Conservation (phyloP, 345 rosid genomes). For the Clausena lansium region DNA sequence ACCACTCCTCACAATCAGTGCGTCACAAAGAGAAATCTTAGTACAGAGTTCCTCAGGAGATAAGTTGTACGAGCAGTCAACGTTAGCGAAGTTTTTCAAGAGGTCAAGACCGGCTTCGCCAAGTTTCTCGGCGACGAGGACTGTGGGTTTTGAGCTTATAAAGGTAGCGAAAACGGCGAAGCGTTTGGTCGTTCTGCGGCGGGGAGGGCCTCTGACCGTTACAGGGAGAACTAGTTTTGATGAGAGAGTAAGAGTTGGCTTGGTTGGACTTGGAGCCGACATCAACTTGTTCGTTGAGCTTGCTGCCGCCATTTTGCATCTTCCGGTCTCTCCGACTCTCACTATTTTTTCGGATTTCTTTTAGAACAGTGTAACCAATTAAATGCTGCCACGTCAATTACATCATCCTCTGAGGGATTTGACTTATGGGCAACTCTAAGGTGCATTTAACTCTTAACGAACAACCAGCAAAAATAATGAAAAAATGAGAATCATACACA, state of each 20-base stretch:
- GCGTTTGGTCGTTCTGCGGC: conserved; percentile 2
- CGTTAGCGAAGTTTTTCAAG: conserved; percentile 33
- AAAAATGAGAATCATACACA: no score
- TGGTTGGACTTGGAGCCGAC: neutral
- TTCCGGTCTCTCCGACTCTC: neutral
- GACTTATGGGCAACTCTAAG: neutral
- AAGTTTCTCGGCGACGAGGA: conserved; percentile 37
- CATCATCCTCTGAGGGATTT: neutral
- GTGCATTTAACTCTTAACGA: no score
- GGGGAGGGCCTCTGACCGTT: neutral
- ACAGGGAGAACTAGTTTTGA: conserved; percentile 7
- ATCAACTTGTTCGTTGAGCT: neutral
- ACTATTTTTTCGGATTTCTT: neutral
- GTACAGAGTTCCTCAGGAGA: conserved; percentile 35
- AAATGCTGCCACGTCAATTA: neutral
- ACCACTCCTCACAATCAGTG: conserved; percentile 42
- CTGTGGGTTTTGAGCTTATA: conserved; percentile 24
- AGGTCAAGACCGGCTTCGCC: conserved; percentile 40
- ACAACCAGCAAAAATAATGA: no score
- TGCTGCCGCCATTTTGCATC: conserved; percentile 16
- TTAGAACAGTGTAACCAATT: neutral
- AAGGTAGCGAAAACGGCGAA: conserved; percentile 19
- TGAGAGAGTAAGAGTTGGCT: neutral
- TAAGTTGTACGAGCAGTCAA: conserved; percentile 44
- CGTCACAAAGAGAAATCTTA: conserved; percentile 44